Percentiles rank a stretch among this genome's conserved stretches.
Evolutionary conservation across 2,329 filamentous ascomycete species (phyloP).

Genomic region (Raffaelea deltoideospora): DNA sequence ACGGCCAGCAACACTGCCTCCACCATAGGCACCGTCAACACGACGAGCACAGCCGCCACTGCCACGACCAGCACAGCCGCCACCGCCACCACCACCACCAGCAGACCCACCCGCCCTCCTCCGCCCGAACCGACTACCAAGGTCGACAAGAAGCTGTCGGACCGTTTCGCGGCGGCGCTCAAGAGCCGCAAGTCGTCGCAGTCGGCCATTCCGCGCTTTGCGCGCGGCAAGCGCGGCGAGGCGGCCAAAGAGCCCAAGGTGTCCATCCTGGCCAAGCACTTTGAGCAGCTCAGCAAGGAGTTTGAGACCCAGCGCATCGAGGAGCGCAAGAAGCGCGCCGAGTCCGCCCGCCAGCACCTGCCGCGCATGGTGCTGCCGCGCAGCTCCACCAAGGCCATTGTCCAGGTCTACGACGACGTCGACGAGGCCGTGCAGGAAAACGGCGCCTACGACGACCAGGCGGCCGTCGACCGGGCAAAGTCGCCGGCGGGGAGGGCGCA

Average conservation of each 20-base stretch:
- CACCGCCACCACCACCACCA: too few species aligned
- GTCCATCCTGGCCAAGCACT: constrained; percentile 84
- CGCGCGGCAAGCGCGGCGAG: constrained; percentile 60
- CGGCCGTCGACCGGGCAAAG: constrained; percentile 10
- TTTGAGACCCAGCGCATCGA: constrained; percentile 89
- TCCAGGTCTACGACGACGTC: constrained; percentile 90
- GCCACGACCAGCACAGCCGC: too few species aligned
- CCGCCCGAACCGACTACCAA: too few species aligned
- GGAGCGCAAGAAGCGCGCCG: constrained; percentile 68
- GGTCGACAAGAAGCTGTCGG: constrained; percentile 60
- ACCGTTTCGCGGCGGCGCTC: constrained; percentile 49
- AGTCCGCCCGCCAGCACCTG: constrained; percentile 46
- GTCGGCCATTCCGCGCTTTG: constrained; percentile 83
- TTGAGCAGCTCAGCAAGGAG: constrained; percentile 90
- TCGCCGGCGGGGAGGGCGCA: neutral
- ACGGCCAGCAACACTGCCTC: too few species aligned
- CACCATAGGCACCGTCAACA: too few species aligned
- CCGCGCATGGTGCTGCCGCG: constrained; percentile 71
- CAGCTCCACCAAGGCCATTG: constrained; percentile 85
- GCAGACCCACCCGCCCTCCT: too few species aligned
- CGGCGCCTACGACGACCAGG: constrained; percentile 49
- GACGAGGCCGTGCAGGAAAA: constrained; percentile 82
- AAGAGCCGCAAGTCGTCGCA: constrained; percentile 42
- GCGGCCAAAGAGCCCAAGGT: constrained; percentile 69
- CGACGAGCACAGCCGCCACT: too few species aligned